Conservation (phyloP, 1,284 basidiomycete genomes). For the Tylopilus orsonianus region DNA sequence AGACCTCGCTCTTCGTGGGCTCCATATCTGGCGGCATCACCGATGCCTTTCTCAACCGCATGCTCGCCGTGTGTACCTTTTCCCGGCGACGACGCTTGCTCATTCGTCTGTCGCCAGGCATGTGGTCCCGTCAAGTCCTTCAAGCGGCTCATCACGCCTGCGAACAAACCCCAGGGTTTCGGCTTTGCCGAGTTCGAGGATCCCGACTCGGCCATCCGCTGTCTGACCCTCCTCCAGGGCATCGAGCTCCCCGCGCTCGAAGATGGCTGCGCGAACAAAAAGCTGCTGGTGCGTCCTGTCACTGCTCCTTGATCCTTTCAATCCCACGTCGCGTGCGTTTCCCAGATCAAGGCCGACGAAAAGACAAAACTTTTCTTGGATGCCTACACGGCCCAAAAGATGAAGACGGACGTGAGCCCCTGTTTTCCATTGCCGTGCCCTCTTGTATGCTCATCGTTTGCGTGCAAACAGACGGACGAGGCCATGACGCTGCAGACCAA, state of each 20-base stretch:
- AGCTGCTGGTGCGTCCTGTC: slow-evolving; percentile 68
- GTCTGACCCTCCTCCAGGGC: slow-evolving; percentile 77
- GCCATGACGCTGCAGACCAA: slow-evolving; percentile 50
- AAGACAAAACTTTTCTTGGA: slow-evolving; percentile 87
- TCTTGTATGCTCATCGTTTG: background rate
- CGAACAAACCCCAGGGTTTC: slow-evolving; percentile 91
- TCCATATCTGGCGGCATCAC: slow-evolving; percentile 92
- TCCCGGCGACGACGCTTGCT: background rate
- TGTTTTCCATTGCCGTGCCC: background rate
- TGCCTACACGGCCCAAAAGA: slow-evolving; percentile 76
- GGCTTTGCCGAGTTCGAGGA: slow-evolving; percentile 93
- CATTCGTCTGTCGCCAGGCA: slow-evolving; percentile 47
- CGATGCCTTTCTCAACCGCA: slow-evolving; percentile 73
- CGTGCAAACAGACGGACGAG: slow-evolving; percentile 58
- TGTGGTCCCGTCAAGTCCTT: slow-evolving; percentile 87
- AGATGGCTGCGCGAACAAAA: slow-evolving; percentile 82
- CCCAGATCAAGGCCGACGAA: slow-evolving; percentile 88
- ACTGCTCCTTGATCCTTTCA: slow-evolving; percentile 27
- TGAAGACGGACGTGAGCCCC: slow-evolving; percentile 67
- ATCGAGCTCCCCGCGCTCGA: slow-evolving; percentile 86
- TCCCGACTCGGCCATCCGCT: slow-evolving; percentile 83
- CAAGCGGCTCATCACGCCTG: slow-evolving; percentile 86
- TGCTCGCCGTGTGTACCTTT: slow-evolving; percentile 67
- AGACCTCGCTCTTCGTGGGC: slow-evolving; percentile 84
- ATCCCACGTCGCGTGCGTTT: slow-evolving; percentile 36